phyloP scores from a whole-genome alignment of 83 land plant species.

The Picea abies region DNA sequence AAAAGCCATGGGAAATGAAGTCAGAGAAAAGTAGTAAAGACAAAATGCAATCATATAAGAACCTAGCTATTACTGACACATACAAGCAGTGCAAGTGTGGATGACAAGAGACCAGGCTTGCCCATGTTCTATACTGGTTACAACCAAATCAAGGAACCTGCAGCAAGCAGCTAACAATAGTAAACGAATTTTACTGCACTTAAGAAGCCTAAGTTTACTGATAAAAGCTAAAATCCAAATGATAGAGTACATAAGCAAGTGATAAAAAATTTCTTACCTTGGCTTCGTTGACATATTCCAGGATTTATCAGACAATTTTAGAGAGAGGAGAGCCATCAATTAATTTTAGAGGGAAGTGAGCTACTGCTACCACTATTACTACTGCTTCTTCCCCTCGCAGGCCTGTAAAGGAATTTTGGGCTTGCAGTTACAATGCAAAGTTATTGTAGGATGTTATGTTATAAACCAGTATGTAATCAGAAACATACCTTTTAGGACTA shows the following conservation, averaged over 20 bases:
- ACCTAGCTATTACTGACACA: conserved; percentile 11
- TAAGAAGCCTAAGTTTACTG: neutral
- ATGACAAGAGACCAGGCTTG: neutral
- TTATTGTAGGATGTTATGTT: neutral
- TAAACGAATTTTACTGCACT: neutral
- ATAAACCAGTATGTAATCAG: neutral
- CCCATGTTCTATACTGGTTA: conserved; percentile 5
- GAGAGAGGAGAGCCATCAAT: conserved; percentile 14
- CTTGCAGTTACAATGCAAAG: neutral
- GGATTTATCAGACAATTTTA: neutral
- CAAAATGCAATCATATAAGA: too few relatives aligned
- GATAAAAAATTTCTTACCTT: neutral
- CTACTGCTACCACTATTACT: conserved; percentile 31
- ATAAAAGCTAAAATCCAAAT: neutral
- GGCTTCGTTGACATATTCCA: neutral
- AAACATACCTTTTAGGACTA: conserved; percentile 63
- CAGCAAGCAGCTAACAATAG: neutral
- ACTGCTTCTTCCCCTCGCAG: conserved; percentile 28
- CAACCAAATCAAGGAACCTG: conserved; percentile 7
- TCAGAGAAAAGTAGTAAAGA: neutral
- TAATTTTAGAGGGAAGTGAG: conserved; percentile 18
- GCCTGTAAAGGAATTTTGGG: conserved; percentile 8
- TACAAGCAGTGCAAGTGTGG: neutral
- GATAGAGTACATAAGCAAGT: neutral
- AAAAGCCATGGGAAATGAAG: conserved; percentile 6